Conservation (phyloP, 495 filamentous ascomycete species). For the Daldinia vernicosa region DNA sequence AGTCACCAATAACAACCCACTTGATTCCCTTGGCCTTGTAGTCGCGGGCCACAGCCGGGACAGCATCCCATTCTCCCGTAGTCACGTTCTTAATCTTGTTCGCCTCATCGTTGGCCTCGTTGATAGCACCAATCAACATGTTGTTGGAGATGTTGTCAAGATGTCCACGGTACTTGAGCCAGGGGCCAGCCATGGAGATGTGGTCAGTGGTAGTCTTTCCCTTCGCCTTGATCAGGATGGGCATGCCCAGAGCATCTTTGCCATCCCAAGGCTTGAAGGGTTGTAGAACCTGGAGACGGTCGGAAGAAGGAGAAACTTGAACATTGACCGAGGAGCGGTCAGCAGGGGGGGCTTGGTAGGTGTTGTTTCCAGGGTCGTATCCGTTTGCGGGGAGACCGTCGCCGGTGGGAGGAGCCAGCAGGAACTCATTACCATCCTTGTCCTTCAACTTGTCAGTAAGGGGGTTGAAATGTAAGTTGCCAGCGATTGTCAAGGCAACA, state of each 20-base stretch:
- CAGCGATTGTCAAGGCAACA: slow-evolving; percentile 89
- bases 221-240: slow-evolving; percentile 96
- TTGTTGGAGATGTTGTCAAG: slow-evolving; percentile 99
- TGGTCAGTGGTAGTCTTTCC: slow-evolving; percentile 99
- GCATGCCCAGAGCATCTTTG: slow-evolving; percentile 87
- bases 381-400: slow-evolving; percentile 81
- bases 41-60: slow-evolving; percentile 94
- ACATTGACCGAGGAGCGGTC: slow-evolving; percentile 78
- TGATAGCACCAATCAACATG: slow-evolving; percentile 99
- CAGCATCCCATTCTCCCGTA: slow-evolving; percentile 82
- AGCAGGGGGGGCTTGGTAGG: slow-evolving; percentile 93
- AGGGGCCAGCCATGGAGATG: slow-evolving; percentile 99
- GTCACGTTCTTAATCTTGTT: slow-evolving; percentile 97
- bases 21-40: slow-evolving; percentile 96
- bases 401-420: slow-evolving; percentile 80
- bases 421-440: slow-evolving; percentile 97
- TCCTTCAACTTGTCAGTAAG: slow-evolving; percentile 93
- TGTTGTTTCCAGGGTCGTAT: slow-evolving; percentile 93
- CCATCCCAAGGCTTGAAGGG: slow-evolving; percentile 92
- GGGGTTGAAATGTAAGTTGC: slow-evolving; percentile 95
- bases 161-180: slow-evolving; percentile 99
- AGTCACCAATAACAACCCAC: slow-evolving; percentile 99
- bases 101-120: slow-evolving; percentile 93
- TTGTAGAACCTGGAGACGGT: slow-evolving; percentile 91
- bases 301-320: slow-evolving; percentile 85